Conservation (phyloP, 257 asterid genomes). For the Paulownia fortunei region DNA sequence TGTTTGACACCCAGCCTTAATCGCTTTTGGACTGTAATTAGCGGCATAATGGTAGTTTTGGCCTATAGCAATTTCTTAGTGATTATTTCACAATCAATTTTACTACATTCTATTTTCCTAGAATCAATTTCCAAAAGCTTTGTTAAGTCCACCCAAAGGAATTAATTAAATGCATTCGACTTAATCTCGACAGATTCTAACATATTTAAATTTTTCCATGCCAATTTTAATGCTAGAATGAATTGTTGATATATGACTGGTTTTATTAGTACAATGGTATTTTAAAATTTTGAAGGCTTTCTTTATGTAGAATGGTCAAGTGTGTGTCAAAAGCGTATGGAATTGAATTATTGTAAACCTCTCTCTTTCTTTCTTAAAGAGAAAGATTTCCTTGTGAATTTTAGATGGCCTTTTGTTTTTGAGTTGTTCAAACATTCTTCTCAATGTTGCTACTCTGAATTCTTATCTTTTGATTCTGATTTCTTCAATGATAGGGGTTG, state of each 20-base stretch:
- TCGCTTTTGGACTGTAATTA: background rate
- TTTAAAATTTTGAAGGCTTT: background rate
- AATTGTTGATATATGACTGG: background rate
- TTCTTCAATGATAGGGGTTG: slow-evolving; percentile 7
- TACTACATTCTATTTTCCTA: background rate
- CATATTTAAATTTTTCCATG: background rate
- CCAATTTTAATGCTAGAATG: background rate
- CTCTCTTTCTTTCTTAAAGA: background rate
- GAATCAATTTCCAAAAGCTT: background rate
- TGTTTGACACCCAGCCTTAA: background rate
- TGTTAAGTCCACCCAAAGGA: background rate
- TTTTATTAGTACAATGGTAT: background rate
- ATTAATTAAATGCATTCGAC: background rate
- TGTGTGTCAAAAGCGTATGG: background rate
- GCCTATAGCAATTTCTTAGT: background rate
- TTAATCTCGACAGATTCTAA: background rate
- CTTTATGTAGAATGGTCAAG: background rate
- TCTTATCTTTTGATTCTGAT: background rate
- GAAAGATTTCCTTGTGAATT: background rate
- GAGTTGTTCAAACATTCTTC: slow-evolving; percentile 9
- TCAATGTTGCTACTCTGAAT: background rate
- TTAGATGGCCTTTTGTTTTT: background rate
- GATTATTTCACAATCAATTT: background rate
- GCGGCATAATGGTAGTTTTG: background rate
- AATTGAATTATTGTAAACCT: background rate